These are phyloP conservation scores for Coffea eugenioides DNA, from an alignment of 257 asterid species.

Conservation along the genomic window DNA sequence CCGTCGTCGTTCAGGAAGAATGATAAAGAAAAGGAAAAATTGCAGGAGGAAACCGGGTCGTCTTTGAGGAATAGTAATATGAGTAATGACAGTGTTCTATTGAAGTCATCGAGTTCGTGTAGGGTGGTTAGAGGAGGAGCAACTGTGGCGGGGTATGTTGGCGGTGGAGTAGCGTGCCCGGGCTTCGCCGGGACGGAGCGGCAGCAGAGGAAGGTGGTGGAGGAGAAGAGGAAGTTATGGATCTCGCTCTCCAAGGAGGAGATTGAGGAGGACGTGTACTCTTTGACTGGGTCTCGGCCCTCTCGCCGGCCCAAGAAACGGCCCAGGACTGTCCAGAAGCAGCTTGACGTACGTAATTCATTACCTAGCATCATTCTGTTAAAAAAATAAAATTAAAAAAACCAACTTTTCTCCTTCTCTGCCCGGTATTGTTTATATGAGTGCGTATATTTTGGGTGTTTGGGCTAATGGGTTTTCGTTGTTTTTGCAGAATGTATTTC, in stretches of 20 bases:
- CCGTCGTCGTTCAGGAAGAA: conserved; percentile 13
- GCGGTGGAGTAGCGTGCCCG: conserved; percentile 13
- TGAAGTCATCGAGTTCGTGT: not conserved
- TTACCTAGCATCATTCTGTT: not conserved
- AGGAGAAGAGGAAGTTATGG: conserved; percentile 67
- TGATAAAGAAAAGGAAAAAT: conserved; percentile 10
- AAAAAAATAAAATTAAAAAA: not conserved
- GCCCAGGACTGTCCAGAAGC: conserved; percentile 69
- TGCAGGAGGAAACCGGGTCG: conserved; percentile 25
- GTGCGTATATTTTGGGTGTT: not conserved
- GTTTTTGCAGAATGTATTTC: conserved; percentile 55
- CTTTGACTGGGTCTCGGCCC: conserved; percentile 80
- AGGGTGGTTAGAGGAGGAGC: not conserved
- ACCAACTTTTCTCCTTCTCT: not conserved
- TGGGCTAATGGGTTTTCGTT: not conserved
- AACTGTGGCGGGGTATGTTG: conserved; percentile 22
- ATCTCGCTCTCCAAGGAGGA: conserved; percentile 80
- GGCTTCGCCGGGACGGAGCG: conserved; percentile 33
- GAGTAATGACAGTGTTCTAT: conserved; percentile 1
- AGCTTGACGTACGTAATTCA: conserved; percentile 55
- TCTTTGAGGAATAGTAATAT: conserved; percentile 15
- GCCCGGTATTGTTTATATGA: not conserved
- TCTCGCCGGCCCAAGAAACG: conserved; percentile 73
- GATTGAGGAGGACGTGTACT: conserved; percentile 83
- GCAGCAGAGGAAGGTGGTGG: conserved; percentile 24